Percentiles rank a stretch among this genome's conserved stretches.
phyloP scores from a whole-genome alignment of 352 stramenopile genomes.

The Phytopythium chamaehyphon region DNA sequence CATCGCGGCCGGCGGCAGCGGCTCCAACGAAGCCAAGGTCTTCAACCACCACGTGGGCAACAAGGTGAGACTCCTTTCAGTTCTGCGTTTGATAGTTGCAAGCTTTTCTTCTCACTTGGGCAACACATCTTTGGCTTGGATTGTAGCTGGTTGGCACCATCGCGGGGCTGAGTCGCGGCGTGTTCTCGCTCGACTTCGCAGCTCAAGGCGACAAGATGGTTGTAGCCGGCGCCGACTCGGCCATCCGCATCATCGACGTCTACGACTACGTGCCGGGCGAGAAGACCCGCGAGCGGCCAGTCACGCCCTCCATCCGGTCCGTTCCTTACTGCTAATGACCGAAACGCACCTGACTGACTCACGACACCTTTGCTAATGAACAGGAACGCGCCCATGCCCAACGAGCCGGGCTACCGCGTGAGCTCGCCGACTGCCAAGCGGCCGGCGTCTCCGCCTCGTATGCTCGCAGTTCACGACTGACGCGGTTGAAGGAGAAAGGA shows the following conservation, averaged over 20 bases:
- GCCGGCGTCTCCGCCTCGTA: conserved; percentile 46
- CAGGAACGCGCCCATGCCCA: conserved; percentile 51
- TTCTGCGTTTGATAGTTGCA: too few relatives aligned
- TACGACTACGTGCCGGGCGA: conserved; percentile 71
- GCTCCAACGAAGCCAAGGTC: conserved; percentile 89
- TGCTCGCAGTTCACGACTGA: conserved; percentile 37
- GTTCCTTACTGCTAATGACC: background rate
- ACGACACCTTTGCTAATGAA: background rate
- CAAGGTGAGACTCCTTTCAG: too few relatives aligned
- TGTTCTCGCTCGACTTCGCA: conserved; percentile 86
- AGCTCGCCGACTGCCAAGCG: conserved; percentile 34
- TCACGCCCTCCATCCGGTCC: conserved; percentile 70
- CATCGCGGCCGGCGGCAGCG: conserved; percentile 83
- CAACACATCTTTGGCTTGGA: too few relatives aligned
- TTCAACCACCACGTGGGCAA: conserved; percentile 78
- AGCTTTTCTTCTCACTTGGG: too few relatives aligned
- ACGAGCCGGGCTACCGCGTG: conserved; percentile 28
- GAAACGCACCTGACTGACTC: background rate
- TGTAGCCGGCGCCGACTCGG: conserved; percentile 77
- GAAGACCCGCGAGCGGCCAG: conserved; percentile 61
- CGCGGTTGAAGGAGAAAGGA: conserved; percentile 2
- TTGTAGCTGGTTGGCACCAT: conserved; percentile 74
- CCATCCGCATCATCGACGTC: conserved; percentile 89
- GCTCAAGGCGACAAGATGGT: conserved; percentile 76
- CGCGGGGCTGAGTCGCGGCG: conserved; percentile 68